Conservation (phyloP, 352 stramenopile genomes). For the Phytopythium delawarense region DNA sequence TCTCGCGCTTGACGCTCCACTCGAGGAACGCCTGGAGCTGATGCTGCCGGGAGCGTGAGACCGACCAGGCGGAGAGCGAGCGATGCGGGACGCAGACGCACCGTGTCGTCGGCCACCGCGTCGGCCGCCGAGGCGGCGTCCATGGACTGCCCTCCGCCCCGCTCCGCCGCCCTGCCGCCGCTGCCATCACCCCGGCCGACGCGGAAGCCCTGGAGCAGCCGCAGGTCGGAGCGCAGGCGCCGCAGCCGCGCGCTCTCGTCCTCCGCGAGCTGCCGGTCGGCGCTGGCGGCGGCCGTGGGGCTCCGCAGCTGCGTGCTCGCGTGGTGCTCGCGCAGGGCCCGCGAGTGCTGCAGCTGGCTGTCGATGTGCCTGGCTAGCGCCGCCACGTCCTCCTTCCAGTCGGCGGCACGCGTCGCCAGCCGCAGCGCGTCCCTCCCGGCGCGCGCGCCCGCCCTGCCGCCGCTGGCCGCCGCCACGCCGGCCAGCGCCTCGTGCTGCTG, state of each 20-base stretch:
- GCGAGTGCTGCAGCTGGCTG: slow-evolving; percentile 64
- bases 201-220: slow-evolving; percentile 60
- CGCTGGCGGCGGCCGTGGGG: slow-evolving; percentile 8
- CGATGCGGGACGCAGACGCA: slow-evolving; percentile 10
- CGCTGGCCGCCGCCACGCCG: slow-evolving; percentile 2
- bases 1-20: slow-evolving; percentile 59
- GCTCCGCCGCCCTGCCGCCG: neutral
- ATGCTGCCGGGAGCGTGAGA: slow-evolving; percentile 19
- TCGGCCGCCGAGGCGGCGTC: slow-evolving; percentile 8
- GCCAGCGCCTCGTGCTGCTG: slow-evolving; percentile 48
- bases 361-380: slow-evolving; percentile 73
- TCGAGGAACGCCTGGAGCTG: slow-evolving; percentile 57
- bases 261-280: slow-evolving; percentile 43
- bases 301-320: slow-evolving; percentile 38
- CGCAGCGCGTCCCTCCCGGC: slow-evolving; percentile 44
- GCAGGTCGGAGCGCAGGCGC: slow-evolving; percentile 52
- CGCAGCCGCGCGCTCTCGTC: slow-evolving; percentile 46
- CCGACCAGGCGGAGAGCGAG: neutral
- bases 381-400: slow-evolving; percentile 72
- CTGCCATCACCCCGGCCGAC: slow-evolving; percentile 13
- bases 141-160: neutral
- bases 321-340: slow-evolving; percentile 50
- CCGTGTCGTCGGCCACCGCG: slow-evolving; percentile 23
- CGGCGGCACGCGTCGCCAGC: slow-evolving; percentile 45
- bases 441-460: slow-evolving; percentile 2